phyloP scores from a whole-genome alignment of 129 eudicot species.

The Flaveria robusta region DNA sequence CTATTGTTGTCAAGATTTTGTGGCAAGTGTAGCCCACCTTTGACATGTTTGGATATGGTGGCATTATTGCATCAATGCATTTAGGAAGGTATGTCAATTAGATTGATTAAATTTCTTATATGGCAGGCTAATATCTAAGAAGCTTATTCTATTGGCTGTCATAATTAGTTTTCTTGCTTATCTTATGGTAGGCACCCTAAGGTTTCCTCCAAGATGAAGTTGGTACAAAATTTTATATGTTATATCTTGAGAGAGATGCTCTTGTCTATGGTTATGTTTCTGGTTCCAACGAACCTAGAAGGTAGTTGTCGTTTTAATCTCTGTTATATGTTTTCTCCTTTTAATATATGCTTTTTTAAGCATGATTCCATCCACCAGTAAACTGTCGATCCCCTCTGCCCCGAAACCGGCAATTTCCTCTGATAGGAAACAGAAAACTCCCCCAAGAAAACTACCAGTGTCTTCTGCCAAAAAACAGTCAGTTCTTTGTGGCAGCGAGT shows the following conservation, averaged over 20 bases:
- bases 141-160: not conserved
- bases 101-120: not conserved
- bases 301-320: slow-evolving; percentile 21
- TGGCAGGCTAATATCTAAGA: not conserved
- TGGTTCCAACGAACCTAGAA: no score
- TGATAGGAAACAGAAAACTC: no score
- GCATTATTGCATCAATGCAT: slow-evolving; percentile 73
- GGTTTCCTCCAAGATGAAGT: slow-evolving; percentile 66
- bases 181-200: slow-evolving; percentile 45
- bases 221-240: slow-evolving; percentile 55
- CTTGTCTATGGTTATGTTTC: slow-evolving; percentile 45
- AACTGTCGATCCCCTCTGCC: no score
- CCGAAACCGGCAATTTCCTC: no score
- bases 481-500: no score
- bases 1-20: not conserved
- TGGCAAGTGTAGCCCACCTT: slow-evolving; percentile 65
- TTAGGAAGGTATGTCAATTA: slow-evolving; percentile 55
- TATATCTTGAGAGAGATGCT: slow-evolving; percentile 63
- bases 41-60: slow-evolving; percentile 92
- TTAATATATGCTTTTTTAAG: not conserved
- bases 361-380: not conserved
- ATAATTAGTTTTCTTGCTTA: slow-evolving; percentile 4
- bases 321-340: slow-evolving; percentile 9
- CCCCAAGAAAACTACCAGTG: no score
- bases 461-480: no score